phyloP scores from a whole-genome alignment of 1,284 basidiomycete genomes.

The Fomes fomentarius region DNA sequence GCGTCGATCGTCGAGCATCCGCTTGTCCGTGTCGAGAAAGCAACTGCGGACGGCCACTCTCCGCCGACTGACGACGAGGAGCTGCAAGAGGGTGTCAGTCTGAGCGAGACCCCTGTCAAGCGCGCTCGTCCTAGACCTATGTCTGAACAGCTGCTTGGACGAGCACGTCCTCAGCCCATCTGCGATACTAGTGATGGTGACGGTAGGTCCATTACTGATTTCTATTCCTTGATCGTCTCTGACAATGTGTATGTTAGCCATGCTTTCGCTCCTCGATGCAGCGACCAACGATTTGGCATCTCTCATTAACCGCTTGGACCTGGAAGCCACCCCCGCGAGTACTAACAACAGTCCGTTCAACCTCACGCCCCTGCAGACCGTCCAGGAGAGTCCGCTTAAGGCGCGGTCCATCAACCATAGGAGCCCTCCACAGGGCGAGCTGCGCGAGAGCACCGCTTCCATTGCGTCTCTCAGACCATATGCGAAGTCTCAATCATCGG shows the following conservation, averaged over 20 bases:
- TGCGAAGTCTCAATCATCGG: slow-evolving; percentile 45
- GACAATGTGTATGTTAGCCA: slow-evolving; percentile 43
- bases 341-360: slow-evolving; percentile 50
- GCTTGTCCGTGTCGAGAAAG: slow-evolving; percentile 52
- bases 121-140: slow-evolving; percentile 55
- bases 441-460: slow-evolving; percentile 47
- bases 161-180: slow-evolving; percentile 50
- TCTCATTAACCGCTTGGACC: slow-evolving; percentile 72
- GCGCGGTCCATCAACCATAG: slow-evolving; percentile 25
- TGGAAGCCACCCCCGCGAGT: slow-evolving; percentile 67
- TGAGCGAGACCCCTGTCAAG: slow-evolving; percentile 52
- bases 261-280: slow-evolving; percentile 70
- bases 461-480: slow-evolving; percentile 65
- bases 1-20: slow-evolving; percentile 32
- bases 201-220: slow-evolving; percentile 12
- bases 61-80: slow-evolving; percentile 30
- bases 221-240: background rate
- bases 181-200: slow-evolving; percentile 56
- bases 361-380: slow-evolving; percentile 29
- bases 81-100: slow-evolving; percentile 14
- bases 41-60: slow-evolving; percentile 54
- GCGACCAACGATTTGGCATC: slow-evolving; percentile 78
- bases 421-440: slow-evolving; percentile 30
- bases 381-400: slow-evolving; percentile 44
- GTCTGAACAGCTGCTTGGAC: slow-evolving; percentile 65